Base-by-base conservation (phyloP, 257 asterid species). In the Solanum clarkiae region DNA sequence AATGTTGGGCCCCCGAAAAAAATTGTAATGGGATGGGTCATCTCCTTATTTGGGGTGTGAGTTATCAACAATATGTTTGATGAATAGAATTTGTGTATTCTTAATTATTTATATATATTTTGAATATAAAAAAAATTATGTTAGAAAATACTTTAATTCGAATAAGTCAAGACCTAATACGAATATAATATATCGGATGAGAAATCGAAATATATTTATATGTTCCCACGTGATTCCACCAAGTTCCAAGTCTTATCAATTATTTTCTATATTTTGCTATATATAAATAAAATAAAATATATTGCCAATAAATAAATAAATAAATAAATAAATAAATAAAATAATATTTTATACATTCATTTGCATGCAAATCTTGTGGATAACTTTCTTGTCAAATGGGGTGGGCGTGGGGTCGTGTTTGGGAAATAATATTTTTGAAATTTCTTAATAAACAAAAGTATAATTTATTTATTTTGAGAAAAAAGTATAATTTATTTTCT, bases 151-250 rank as follows among this genome's bases (percentile, higher is more conserved):
- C 0, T n/a, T n/a, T 1, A 7, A 15, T 15, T 32, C 11, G 15
- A 29, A 66, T 66, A 7, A 17, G 8, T 17, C 10, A 1, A 1
- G 6, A 10, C 2, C n/a, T 42, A 18, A 18, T 70, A 42, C 3
- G 1, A 40, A 18, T 70, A 70, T 5, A 4, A 18, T 0, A 70
- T 1, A 10, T 17, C 0, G 1, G 5, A 5, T 9, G 4, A 6
- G 1, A 17, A 36, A 7, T n/a, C 1, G 3, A 40, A 40, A 36
- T n/a, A 60, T 5, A 15, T 3, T 4, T 8, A 36, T 3, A 80
- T 80, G 24, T 22, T 53, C 60, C 85, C 88, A 81, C 83, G 83
- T 84, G 85, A 86, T 80, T 87, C 80, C 83, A 66, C 80, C 83
- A 83, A 55, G n/a, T 82, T 82, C n/a, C 54, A 75, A 72, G 86